Evolutionary conservation across 345 rosid genomes (phyloP).

Genomic region (Aegle marmelos): DNA sequence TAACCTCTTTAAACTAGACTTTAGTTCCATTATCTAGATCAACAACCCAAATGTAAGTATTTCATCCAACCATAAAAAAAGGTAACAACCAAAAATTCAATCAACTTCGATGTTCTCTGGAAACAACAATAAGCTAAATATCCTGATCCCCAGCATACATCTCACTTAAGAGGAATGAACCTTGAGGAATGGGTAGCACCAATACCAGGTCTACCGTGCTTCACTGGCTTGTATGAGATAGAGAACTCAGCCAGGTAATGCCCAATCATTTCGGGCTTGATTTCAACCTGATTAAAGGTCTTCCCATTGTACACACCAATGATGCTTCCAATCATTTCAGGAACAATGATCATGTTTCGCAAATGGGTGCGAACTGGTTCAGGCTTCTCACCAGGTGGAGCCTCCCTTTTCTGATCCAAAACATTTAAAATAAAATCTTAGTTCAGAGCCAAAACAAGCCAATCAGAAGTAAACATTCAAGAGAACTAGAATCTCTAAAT

Average conservation of each 20-base stretch:
- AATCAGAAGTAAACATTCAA: not conserved
- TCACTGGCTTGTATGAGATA: conserved; percentile 85
- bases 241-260: conserved; percentile 86
- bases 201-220: conserved; percentile 96
- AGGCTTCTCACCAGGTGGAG: conserved; percentile 94
- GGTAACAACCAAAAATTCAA: conserved; percentile 11
- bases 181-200: conserved; percentile 99
- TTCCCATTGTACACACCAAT: conserved; percentile 94
- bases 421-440: not conserved
- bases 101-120: not conserved
- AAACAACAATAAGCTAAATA: not conserved
- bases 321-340: conserved; percentile 96
- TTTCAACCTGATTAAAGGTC: conserved; percentile 92
- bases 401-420: conserved; percentile 75
- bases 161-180: conserved; percentile 92
- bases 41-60: conserved; percentile 5
- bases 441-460: not conserved
- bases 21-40: conserved; percentile 8
- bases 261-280: conserved; percentile 96
- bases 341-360: conserved; percentile 90
- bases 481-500: not conserved
- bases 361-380: conserved; percentile 90
- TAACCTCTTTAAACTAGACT: not conserved
- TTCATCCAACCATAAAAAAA: not conserved
- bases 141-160: not conserved